phyloP scores from a whole-genome alignment of 345 rosid genomes.

The Gossypium rotundifolium region DNA sequence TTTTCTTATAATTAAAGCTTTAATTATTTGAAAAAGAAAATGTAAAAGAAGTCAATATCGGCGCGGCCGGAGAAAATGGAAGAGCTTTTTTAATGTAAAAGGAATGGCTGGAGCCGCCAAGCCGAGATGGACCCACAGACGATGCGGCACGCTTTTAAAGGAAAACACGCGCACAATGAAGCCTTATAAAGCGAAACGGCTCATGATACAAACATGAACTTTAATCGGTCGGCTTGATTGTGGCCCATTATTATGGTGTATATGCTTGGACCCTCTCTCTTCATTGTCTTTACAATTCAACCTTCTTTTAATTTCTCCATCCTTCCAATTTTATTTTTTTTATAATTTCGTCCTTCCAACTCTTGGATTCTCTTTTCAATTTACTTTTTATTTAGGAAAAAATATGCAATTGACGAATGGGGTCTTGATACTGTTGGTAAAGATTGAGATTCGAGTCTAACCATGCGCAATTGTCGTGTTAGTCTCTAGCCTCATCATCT shows the following conservation, averaged over 20 bases:
- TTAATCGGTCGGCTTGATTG: constrained; percentile 30
- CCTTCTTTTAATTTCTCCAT: background rate
- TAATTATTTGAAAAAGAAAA: background rate
- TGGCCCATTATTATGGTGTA: constrained; percentile 10
- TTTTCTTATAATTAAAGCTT: background rate
- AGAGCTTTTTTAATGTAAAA: background rate
- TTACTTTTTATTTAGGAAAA: background rate
- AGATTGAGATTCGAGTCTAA: too few relatives aligned
- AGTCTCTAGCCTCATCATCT: fast-evolving
- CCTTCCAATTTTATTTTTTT: background rate
- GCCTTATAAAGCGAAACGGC: constrained; percentile 38
- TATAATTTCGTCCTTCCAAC: background rate
- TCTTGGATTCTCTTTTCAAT: constrained; percentile 4
- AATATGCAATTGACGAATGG: too few relatives aligned
- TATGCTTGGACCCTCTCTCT: constrained; percentile 7
- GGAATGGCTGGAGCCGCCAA: constrained; percentile 9
- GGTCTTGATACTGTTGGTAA: too few relatives aligned
- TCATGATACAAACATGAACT: constrained; percentile 35
- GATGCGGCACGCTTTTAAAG: constrained; percentile 8
- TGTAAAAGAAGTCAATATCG: background rate
- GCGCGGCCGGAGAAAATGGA: background rate
- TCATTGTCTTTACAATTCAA: background rate
- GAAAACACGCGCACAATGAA: constrained; percentile 5
- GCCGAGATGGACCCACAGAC: constrained; percentile 10
- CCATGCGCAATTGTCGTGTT: too few relatives aligned